Base-by-base conservation (phyloP, 305 asterid species). In the Andrographis paniculata region DNA sequence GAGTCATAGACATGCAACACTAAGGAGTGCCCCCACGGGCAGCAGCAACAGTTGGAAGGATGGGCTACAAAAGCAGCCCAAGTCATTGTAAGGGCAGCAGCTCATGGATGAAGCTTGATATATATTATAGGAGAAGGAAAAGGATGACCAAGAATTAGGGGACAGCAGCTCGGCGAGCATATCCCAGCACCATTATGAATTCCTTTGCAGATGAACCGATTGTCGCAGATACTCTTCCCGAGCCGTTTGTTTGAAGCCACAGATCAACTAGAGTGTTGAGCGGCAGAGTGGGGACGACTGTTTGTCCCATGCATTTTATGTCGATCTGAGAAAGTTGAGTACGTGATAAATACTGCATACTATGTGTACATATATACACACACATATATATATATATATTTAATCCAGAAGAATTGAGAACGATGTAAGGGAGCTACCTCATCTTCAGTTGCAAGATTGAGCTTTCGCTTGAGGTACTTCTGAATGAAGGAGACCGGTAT, bases 151-250 rank as follows among this genome's bases (percentile, higher is more conserved):
- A n/a, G n/a, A n/a, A n/a, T n/a, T n/a, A n/a, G n/a, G n/a, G n/a
- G n/a, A n/a, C n/a, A n/a, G n/a, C n/a, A n/a, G n/a, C n/a, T 20
- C 60, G 67, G 56, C 79, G 78, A 42, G 76, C 69, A 47, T 88
- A 88, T 16, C 75, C 53, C 65, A 84, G 43, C 24, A 77, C 81
- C 94, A 88, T 84, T 53, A 84, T 74, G 16, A 77, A 82, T 3
- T 88, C 93, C 68, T 79, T 72, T 1, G 80, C 89, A 0, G 94
- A 70, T 3, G 80, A 61, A 43, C 97, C 95, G 5, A 78, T 65
- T 5, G 58, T 48, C 7, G 75, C 68, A 10, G 60, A 42, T 17
- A 67, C 65, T 66, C 58, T 69, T 20, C 77, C 79, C 5, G 63
- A 16, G 16, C 50, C 33, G 10, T 64, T 64, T 16, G 74, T 70